Evolutionary conservation across 768 basidiomycete genomes (phyloP).

Genomic region (Flagelloscypha sp.): DNA sequence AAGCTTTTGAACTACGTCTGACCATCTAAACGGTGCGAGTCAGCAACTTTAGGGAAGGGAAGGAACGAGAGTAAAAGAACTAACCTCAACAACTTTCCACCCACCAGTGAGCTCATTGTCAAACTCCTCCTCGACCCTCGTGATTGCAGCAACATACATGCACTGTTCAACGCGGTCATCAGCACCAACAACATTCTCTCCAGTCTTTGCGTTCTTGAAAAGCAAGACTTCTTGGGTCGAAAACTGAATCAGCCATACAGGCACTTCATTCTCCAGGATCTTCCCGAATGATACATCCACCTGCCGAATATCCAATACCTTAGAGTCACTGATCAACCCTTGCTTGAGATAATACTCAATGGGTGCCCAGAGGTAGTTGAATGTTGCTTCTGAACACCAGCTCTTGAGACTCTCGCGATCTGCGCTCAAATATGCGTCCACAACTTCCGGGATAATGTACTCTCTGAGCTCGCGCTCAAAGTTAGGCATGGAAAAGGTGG

Average conservation of each 20-base stretch:
- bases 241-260: slow-evolving; percentile 88
- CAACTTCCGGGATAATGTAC: slow-evolving; percentile 96
- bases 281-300: slow-evolving; percentile 91
- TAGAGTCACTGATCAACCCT: slow-evolving; percentile 86
- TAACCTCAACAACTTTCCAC: slow-evolving; percentile 95
- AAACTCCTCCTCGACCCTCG: slow-evolving; percentile 79
- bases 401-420: slow-evolving; percentile 77
- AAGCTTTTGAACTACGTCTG: too few species aligned
- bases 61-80: slow-evolving; percentile 18
- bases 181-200: slow-evolving; percentile 81
- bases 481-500: slow-evolving; percentile 73
- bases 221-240: slow-evolving; percentile 88
- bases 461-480: slow-evolving; percentile 90
- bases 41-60: too few species aligned
- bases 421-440: slow-evolving; percentile 90
- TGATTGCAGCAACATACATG: slow-evolving; percentile 86
- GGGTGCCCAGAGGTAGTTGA: slow-evolving; percentile 97
- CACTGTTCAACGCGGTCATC: slow-evolving; percentile 91
- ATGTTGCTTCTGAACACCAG: slow-evolving; percentile 97
- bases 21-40: too few species aligned
- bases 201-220: slow-evolving; percentile 84
- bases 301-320: slow-evolving; percentile 93
- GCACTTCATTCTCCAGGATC: slow-evolving; percentile 82
- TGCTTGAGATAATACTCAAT: slow-evolving; percentile 91
- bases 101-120: slow-evolving; percentile 92